Conservation (phyloP, 139 green algal species). For the Dunaliella primolecta region DNA sequence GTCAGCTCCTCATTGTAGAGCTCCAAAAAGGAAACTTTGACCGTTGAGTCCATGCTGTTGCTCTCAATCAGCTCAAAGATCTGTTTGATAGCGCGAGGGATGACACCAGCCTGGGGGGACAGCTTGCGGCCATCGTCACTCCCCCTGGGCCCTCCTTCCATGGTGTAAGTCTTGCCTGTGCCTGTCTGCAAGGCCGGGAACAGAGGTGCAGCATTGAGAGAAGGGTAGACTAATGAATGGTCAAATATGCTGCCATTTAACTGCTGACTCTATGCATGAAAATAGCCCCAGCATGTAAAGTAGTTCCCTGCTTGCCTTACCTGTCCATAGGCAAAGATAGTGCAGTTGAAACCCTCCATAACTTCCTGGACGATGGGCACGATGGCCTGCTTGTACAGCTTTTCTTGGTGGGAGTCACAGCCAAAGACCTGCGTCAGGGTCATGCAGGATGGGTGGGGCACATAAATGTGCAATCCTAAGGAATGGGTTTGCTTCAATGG, state of each 20-base stretch:
- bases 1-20: constrained; percentile 99
- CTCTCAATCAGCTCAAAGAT: constrained; percentile 90
- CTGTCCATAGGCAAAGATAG: constrained; percentile 65
- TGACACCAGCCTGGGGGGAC: constrained; percentile 84
- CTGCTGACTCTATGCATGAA: no score
- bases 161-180: constrained; percentile 97
- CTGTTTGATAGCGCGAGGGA: constrained; percentile 90
- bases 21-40: constrained; percentile 92
- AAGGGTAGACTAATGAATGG: no score
- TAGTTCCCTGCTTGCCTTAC: no score
- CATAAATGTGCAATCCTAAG: not conserved
- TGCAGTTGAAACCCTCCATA: constrained; percentile 83
- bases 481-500: not conserved
- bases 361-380: constrained; percentile 95
- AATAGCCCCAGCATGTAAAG: no score
- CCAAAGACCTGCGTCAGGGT: constrained; percentile 75
- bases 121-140: constrained; percentile 54
- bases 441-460: not conserved
- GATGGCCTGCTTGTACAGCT: constrained; percentile 84
- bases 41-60: constrained; percentile 60
- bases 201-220: constrained; percentile 11
- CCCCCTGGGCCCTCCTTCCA: constrained; percentile 80
- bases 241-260: no score
- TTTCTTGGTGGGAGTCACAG: constrained; percentile 73
- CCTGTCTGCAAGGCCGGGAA: constrained; percentile 84